These are phyloP conservation scores for Canna indica DNA, from an alignment of 176 grass and related monocot species.

Conservation along the genomic window DNA sequence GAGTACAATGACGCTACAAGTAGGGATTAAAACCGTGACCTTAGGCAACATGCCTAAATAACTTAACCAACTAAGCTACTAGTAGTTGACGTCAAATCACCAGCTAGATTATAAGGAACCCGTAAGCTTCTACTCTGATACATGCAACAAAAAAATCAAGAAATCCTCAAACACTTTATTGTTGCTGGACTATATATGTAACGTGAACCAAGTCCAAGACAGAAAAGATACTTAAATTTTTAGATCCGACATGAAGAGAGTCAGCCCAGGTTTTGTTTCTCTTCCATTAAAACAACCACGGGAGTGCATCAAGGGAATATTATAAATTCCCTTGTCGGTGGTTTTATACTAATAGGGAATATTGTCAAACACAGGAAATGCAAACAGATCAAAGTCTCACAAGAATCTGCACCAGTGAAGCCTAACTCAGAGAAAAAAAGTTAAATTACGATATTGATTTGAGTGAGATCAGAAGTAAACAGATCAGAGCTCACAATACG, in stretches of 20 bases:
- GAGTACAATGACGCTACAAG: no score
- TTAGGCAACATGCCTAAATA: no score
- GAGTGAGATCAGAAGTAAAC: background rate
- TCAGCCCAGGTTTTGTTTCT: background rate
- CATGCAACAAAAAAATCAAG: background rate
- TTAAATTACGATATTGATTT: background rate
- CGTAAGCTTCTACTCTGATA: background rate
- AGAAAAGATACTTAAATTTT: background rate
- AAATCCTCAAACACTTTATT: background rate
- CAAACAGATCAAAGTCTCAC: background rate
- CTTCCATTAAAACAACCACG: background rate
- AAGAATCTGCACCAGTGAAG: no score
- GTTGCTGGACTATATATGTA: background rate
- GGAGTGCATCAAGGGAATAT: background rate
- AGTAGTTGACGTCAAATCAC: no score
- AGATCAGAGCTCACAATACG: background rate
- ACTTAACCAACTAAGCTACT: no score
- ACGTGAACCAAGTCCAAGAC: background rate
- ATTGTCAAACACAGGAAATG: background rate
- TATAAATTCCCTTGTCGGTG: background rate
- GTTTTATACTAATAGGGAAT: background rate
- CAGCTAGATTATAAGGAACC: background rate
- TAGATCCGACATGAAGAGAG: background rate
- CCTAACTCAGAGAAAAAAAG: background rate
- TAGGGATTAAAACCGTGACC: no score